Evolutionary conservation across 2,329 filamentous ascomycete genomes (phyloP).

Genomic region (Phyllosticta paracitricarpa): DNA sequence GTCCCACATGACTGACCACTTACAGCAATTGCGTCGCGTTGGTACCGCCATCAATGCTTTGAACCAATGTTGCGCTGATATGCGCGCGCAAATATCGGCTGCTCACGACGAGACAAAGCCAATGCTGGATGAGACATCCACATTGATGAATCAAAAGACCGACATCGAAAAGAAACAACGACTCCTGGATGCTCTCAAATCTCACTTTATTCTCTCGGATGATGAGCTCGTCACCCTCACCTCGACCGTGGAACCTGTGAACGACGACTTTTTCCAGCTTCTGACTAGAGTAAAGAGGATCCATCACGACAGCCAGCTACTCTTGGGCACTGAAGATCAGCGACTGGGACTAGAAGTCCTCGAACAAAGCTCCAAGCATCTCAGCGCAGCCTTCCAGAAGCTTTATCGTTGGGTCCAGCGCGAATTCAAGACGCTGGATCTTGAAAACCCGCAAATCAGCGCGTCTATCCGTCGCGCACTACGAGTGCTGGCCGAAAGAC

Average conservation of each 20-base stretch:
- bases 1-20: conserved; percentile 16
- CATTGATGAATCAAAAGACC: conserved; percentile 60
- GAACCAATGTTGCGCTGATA: conserved; percentile 69
- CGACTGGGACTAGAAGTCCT: conserved; percentile 80
- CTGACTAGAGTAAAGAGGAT: conserved; percentile 77
- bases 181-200: conserved; percentile 64
- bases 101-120: conserved; percentile 65
- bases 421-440: conserved; percentile 82
- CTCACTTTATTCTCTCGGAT: conserved; percentile 76
- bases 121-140: conserved; percentile 66
- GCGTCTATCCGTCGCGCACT: conserved; percentile 73
- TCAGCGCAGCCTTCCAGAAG: conserved; percentile 89
- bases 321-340: conserved; percentile 86
- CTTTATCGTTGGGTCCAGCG: conserved; percentile 91
- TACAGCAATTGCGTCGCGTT: conserved; percentile 76
- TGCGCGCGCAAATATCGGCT: conserved; percentile 66
- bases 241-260: conserved; percentile 68
- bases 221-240: conserved; percentile 69
- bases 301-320: conserved; percentile 74
- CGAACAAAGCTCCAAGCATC: conserved; percentile 75
- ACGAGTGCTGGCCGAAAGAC: conserved; percentile 78
- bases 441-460: conserved; percentile 90
- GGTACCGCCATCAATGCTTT: conserved; percentile 67
- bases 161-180: conserved; percentile 72
- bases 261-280: conserved; percentile 73